Conservation (phyloP, 495 filamentous ascomycete genomes). For the Aspergillus egyptiacus region DNA sequence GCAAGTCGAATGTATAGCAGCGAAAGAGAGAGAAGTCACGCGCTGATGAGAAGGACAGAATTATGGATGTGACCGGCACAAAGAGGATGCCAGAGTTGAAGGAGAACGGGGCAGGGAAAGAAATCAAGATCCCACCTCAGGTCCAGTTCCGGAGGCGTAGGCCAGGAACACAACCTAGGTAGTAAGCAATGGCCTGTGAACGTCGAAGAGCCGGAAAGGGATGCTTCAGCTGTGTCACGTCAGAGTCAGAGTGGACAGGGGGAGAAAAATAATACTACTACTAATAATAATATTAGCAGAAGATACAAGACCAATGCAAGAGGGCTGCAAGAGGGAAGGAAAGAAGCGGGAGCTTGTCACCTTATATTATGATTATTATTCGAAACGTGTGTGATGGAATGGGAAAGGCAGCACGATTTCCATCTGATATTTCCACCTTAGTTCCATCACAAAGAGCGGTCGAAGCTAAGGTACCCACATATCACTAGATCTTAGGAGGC, state of each 20-base stretch:
- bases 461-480: no score
- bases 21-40: not conserved
- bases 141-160: not conserved
- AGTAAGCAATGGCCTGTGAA: no score
- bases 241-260: no score
- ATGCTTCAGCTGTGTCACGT: slow-evolving; percentile 10
- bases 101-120: not conserved
- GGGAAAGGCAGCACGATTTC: slow-evolving; percentile 7
- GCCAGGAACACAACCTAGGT: no score
- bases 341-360: not conserved
- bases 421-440: no score
- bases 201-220: no score
- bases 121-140: not conserved
- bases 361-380: slow-evolving; percentile 8
- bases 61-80: not conserved
- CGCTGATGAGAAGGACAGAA: not conserved
- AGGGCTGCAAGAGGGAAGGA: not conserved
- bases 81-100: not conserved
- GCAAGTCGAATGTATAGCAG: not conserved
- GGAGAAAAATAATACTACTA: slow-evolving; percentile 1
- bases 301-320: slow-evolving; percentile 5
- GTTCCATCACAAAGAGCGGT: no score
- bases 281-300: not conserved
- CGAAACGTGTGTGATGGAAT: slow-evolving; percentile 6
- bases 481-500: no score